Base-by-base conservation (phyloP, 495 filamentous ascomycete genomes). In the Tuber microsphaerosporum region DNA sequence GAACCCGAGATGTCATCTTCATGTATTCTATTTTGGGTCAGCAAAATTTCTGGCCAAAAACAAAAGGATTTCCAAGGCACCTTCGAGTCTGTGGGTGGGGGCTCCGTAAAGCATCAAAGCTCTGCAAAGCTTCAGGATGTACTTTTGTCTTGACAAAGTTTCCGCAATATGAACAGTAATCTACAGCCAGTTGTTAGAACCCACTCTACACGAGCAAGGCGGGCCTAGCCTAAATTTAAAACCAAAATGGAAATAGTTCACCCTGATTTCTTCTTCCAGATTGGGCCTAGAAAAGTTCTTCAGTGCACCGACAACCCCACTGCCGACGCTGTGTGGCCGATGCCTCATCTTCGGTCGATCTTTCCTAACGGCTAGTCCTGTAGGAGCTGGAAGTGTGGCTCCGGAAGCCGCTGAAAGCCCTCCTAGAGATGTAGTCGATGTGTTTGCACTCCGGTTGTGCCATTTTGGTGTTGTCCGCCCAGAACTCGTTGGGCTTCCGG, bases 81-180 rank as follows among this genome's bases (percentile, higher is more conserved):
- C 78, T 74, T 88, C 86, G 73, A 87, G 79, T 19, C 86, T 81
- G 80, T 87, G 86, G 12, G 86, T 87, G 22, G 86, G 86, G 3
- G 86, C 86, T 22, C 92, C 92, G 75, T 91, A 93, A 76, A 88
- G 88, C 92, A 98, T 97, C 81, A 97, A 84, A 1, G 92, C 92
- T 70, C 89, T 89, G 83, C 95, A 97, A 48, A 97, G 89, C 75
- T 90, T 92, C 69, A 94, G 85, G 45, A 97, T 87, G 84, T 97
- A 97, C 70, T 88, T 88, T 79, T 98, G 94, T 20, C 94, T 90
- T 72, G 88, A 88, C 72, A 97, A 84, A 17, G 90, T 91, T 75
- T 94, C 91, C n/a, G 93, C 92, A 76, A 97, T 93, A 84, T 97
- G 92, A 17, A 94, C 88, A 22, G 92, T 94, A 82, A 98, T 95